Percentiles rank a stretch among this genome's conserved stretches.
phyloP scores from a whole-genome alignment of 1,284 basidiomycete species.

The Puccinia hordei region DNA sequence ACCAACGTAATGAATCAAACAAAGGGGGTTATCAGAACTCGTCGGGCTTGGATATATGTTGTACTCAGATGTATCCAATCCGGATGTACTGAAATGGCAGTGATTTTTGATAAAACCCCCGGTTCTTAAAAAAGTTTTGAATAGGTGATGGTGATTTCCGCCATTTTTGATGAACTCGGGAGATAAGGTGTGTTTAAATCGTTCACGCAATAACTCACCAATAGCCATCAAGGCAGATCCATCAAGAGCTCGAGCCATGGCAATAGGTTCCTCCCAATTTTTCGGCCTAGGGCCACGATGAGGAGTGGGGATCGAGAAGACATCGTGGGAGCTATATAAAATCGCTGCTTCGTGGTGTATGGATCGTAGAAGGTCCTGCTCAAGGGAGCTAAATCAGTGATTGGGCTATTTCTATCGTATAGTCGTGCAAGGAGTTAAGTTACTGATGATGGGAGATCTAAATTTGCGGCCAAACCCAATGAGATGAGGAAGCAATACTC shows the following conservation, averaged over 20 bases:
- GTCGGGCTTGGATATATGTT: neutral
- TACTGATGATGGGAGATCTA: conserved; percentile 37
- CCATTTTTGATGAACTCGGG: conserved; percentile 10
- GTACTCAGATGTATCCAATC: too few species aligned
- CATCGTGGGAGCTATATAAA: conserved; percentile 22
- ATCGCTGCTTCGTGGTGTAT: conserved; percentile 23
- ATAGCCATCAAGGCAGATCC: conserved; percentile 32
- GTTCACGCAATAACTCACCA: neutral
- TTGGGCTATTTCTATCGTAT: neutral
- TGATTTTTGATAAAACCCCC: too few species aligned
- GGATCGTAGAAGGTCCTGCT: conserved; percentile 28
- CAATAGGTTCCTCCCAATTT: conserved; percentile 30
- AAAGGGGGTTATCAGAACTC: neutral
- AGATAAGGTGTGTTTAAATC: neutral
- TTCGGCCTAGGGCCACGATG: conserved; percentile 3
- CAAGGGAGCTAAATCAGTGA: neutral
- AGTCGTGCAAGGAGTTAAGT: neutral
- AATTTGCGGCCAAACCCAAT: neutral
- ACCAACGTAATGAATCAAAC: neutral
- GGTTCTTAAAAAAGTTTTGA: too few species aligned
- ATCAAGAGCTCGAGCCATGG: conserved; percentile 30
- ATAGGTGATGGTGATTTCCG: neutral
- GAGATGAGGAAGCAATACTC: neutral
- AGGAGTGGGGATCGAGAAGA: conserved; percentile 8
- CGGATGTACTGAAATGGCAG: too few species aligned